Conservation (phyloP, 768 basidiomycete genomes). For the Mycena vitilis region DNA sequence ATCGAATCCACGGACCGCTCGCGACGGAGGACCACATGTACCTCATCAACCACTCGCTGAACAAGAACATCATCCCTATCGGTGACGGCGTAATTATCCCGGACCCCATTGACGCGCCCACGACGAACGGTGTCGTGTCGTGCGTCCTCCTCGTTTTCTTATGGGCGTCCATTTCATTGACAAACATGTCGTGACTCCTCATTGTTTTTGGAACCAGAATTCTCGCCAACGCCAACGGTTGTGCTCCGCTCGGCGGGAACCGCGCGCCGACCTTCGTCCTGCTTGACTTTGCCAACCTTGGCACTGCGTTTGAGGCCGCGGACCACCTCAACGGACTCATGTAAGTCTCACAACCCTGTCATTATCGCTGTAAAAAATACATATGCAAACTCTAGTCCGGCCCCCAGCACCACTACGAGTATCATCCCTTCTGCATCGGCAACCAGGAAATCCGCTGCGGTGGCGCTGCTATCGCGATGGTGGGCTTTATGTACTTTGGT, state of each 20-base stretch:
- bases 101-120: constrained; percentile 51
- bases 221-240: constrained; percentile 54
- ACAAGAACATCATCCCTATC: constrained; percentile 55
- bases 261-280: constrained; percentile 65
- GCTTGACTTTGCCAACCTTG: constrained; percentile 64
- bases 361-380: no score
- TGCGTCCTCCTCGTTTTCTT: constrained; percentile 40
- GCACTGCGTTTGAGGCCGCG: constrained; percentile 56
- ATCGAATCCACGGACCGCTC: constrained; percentile 63
- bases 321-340: constrained; percentile 54
- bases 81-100: constrained; percentile 51
- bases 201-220: constrained; percentile 43
- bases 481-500: no score
- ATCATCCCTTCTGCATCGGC: no score
- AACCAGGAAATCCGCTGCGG: no score
- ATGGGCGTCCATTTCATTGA: no score
- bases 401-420: no score
- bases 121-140: constrained; percentile 53
- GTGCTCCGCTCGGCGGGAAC: constrained; percentile 55
- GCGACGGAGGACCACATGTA: constrained; percentile 63
- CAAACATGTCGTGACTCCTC: not conserved
- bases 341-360: not conserved
- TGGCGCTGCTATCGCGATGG: no score
- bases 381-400: no score
- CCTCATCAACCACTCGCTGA: constrained; percentile 69